Conservation (phyloP, 306 rosid species). For the Pterocarpus santalinus region DNA sequence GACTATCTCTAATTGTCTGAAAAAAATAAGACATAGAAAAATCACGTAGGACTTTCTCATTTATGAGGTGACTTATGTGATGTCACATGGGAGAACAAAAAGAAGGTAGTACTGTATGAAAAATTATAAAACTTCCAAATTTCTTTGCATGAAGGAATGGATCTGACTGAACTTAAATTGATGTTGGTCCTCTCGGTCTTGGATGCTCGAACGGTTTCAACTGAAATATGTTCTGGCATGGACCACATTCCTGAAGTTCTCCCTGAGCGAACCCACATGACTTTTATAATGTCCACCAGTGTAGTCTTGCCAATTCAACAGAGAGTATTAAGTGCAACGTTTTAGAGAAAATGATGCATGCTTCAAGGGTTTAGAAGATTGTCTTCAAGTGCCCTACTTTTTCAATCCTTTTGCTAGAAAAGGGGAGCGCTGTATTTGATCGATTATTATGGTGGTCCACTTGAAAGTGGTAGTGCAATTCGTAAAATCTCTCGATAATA, state of each 20-base stretch:
- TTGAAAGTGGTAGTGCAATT: constrained; percentile 16
- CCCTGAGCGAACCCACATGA: constrained; percentile 36
- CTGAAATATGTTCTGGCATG: constrained; percentile 3
- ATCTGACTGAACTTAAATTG: background rate
- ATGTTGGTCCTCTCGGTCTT: background rate
- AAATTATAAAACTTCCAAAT: constrained; percentile 26
- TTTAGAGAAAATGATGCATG: constrained; percentile 30
- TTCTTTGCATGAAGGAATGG: constrained; percentile 22
- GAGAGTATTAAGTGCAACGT: constrained; percentile 4
- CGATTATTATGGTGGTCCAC: constrained; percentile 36
- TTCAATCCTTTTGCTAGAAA: constrained; percentile 9
- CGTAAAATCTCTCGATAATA: constrained; percentile 13
- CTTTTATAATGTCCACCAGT: constrained; percentile 14
- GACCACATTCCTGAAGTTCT: constrained; percentile 46
- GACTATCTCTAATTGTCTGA: constrained; percentile 21
- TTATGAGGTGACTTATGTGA: constrained; percentile 12
- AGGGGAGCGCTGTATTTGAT: background rate
- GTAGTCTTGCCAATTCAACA: constrained; percentile 36
- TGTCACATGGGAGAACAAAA: background rate
- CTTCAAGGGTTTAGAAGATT: constrained; percentile 7
- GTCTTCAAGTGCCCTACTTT: constrained; percentile 29
- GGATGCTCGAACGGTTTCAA: constrained; percentile 29
- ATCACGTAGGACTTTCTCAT: constrained; percentile 27
- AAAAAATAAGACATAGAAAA: constrained; percentile 26
- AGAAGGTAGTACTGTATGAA: constrained; percentile 8